Base-by-base conservation (phyloP, 345 rosid species). In the Limnanthes douglasii region DNA sequence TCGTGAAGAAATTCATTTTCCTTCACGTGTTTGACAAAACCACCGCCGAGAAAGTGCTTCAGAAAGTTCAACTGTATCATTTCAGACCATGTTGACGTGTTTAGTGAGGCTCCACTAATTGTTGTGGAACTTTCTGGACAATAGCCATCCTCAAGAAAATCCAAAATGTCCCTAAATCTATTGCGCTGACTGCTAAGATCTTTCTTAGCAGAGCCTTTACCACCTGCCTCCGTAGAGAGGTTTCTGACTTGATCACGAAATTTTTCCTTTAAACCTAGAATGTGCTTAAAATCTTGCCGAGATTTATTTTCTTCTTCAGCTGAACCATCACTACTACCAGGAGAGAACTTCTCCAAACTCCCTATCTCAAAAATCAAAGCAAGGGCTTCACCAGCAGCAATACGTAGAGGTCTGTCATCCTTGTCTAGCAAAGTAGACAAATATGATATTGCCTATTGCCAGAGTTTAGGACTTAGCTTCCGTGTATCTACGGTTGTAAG, bases 21-120 rank as follows among this genome's bases (percentile, higher is more conserved):
- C 98, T 72, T 94, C 88, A 90, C 73, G 65, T 90, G 98, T 60
- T 69, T 90, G 15, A 68, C 69, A 59, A 90, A 90, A 3, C 98
- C 98, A 32, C 96, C 69, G 5, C 88, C 98, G 41, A 90, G 85
- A 39, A 77, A 84, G 50, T 30, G 88, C 74, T 72, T 90, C 55
- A 84, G 33, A 48, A 59, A 90, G 67, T 80, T 80, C 34, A 84
- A 57, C 96, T 90, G 80, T 51, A 77, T 69, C 54, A 74, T 60
- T 45, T 73, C 68, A 37, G 61, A 53, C 98, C 96, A 90, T 4
- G 88, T 55, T 23, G 85, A 50, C 6, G 73, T 72, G 46, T 61
- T 61, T 18, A 90, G 25, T 25, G 61, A 42, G 31, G 77, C 94
- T 30, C 85, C 76, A 21, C 88, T 85, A 46, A 90, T 69, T 51